Evolutionary conservation across 1,284 basidiomycete species (phyloP).

Genomic region (Volvariella volvacea): DNA sequence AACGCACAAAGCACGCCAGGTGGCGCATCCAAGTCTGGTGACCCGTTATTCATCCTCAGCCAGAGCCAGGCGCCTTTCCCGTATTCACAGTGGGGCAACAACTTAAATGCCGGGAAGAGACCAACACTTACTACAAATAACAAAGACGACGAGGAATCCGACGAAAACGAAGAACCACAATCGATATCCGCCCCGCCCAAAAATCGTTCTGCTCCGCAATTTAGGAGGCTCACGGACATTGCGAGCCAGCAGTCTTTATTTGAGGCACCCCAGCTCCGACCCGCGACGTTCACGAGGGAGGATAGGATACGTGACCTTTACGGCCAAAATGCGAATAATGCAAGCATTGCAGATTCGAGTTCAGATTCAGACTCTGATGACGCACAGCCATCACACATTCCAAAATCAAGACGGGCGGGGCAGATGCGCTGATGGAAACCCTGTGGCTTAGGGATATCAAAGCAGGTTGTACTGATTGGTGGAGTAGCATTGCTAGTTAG

Average conservation of each 20-base stretch:
- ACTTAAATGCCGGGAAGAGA: slow-evolving; percentile 4
- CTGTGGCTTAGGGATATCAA: no score
- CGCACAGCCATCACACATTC: slow-evolving; percentile 45
- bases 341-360: slow-evolving; percentile 21
- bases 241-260: slow-evolving; percentile 36
- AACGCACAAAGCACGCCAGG: slow-evolving; percentile 7
- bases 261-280: slow-evolving; percentile 19
- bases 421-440: no score
- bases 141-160: slow-evolving; percentile 23
- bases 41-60: slow-evolving; percentile 29
- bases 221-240: slow-evolving; percentile 47
- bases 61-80: slow-evolving; percentile 39
- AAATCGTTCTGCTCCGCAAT: slow-evolving; percentile 19
- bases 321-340: neutral
- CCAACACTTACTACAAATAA: neutral
- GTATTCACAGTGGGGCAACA: slow-evolving; percentile 30
- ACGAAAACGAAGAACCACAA: slow-evolving; percentile 23
- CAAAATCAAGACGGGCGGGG: slow-evolving; percentile 49
- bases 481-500: no score
- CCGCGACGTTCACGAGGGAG: slow-evolving; percentile 15
- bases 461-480: no score
- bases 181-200: slow-evolving; percentile 16
- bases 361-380: slow-evolving; percentile 33
- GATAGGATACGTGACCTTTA: slow-evolving; percentile 22
- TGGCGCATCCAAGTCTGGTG: slow-evolving; percentile 19